phyloP scores from a whole-genome alignment of 106 monocot genomes.

The Platanthera guangdongensis region DNA sequence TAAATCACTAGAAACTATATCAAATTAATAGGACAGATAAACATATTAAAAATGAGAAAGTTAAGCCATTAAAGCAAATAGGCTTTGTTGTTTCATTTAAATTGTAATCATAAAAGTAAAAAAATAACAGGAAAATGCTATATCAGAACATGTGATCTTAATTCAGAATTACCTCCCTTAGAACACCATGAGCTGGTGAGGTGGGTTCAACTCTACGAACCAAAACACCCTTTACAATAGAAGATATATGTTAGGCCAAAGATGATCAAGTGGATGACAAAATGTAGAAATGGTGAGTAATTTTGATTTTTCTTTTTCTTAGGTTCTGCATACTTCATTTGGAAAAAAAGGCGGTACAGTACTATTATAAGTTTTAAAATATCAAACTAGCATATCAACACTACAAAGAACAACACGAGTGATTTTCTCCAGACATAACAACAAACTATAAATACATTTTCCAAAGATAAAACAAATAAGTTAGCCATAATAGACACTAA shows the following conservation, averaged over 20 bases:
- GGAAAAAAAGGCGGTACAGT: too few relatives aligned
- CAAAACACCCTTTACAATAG: slow-evolving; percentile 64
- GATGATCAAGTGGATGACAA: not conserved
- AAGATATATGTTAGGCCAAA: slow-evolving; percentile 1
- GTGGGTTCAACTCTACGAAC: slow-evolving; percentile 86
- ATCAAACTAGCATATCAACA: too few relatives aligned
- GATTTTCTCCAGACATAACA: too few relatives aligned
- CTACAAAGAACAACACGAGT: too few relatives aligned
- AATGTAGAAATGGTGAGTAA: not conserved
- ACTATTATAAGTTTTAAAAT: too few relatives aligned
- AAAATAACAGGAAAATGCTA: not conserved
- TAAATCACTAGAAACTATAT: not conserved
- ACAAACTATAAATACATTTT: too few relatives aligned
- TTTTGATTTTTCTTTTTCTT: not conserved
- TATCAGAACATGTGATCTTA: not conserved
- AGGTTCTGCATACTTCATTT: not conserved
- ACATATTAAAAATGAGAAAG: not conserved
- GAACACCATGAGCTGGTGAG: slow-evolving; percentile 59
- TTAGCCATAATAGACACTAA: too few relatives aligned
- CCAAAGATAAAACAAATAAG: too few relatives aligned
- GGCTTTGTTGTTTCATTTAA: not conserved
- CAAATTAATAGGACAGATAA: not conserved
- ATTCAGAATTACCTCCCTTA: slow-evolving; percentile 57
- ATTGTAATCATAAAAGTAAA: not conserved
- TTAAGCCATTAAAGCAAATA: not conserved